Evolutionary conservation across 169 alveolate species (phyloP), one percentile per base, ranked within the genome.

Genomic region (Plasmodium gallinaceum): DNA sequence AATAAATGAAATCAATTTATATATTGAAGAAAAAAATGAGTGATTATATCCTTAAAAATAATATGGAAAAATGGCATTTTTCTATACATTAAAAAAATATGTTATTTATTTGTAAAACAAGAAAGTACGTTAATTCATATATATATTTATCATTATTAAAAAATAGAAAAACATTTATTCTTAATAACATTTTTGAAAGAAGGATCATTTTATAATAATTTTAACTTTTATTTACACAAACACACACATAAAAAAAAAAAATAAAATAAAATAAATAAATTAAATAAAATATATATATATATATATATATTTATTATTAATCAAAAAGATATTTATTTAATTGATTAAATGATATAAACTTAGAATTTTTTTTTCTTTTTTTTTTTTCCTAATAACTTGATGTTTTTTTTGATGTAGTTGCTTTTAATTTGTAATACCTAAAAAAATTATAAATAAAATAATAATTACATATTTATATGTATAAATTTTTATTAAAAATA

Each of bases 341-440:
- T 52, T 52, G 7, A 10, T 54, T 54, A 54, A 16, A 16, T 54
- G 16, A n/a, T 10, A 16, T n/a, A 16, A n/a, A 10, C 8, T 54
- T n/a, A 16, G 6, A 16, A 10, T 14, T 16, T 62, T 62, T 16
- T 24, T 7, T 62, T 24, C 16, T 62, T 57, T 32, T 42, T 52
- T 73, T 57, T 12, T 42, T 61, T 60, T 9, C 8, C 6, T 60
- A 39, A 45, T 26, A 24, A 16, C 26, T 46, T 51, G 42, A 9
- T 7, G 46, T 22, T 61, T 78, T 78, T 65, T 78, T 46, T 22
- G 88, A 46, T 32, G 48, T 66, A 7, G 80, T 12, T 57, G 71
- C 46, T 52, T 83, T 83, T 61, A 71, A 37, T 69, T 83, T 83
- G 65, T 69, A 83, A 73, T 83, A 83, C 65, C 91, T 83, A 58